Conservation (phyloP, 768 basidiomycete species). For the Fomitopsis serialis region DNA sequence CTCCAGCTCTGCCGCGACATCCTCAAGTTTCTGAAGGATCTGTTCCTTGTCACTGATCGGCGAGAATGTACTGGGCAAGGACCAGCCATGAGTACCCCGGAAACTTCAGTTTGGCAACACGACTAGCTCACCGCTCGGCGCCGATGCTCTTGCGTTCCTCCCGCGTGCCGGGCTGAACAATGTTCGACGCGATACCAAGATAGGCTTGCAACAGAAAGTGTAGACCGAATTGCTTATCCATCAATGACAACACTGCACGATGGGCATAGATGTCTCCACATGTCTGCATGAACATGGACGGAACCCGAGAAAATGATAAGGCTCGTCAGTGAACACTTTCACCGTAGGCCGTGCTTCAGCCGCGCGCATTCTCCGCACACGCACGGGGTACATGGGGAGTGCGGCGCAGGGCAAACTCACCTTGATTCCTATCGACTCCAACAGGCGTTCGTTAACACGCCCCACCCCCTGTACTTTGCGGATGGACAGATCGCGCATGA, state of each 20-base stretch:
- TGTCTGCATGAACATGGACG: constrained; percentile 38
- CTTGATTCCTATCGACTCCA: constrained; percentile 85
- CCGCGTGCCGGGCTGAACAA: constrained; percentile 67
- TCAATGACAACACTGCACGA: constrained; percentile 66
- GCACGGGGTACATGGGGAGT: neutral
- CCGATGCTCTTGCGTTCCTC: constrained; percentile 92
- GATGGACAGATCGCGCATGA: constrained; percentile 80
- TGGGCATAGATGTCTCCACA: constrained; percentile 86
- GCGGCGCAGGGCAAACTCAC: constrained; percentile 29
- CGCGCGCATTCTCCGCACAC: neutral
- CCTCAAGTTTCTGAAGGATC: constrained; percentile 73
- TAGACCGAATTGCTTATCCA: constrained; percentile 87
- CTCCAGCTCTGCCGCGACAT: constrained; percentile 77
- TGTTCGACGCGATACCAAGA: constrained; percentile 83
- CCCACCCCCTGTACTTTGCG: constrained; percentile 89
- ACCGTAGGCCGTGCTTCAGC: too few relatives aligned
- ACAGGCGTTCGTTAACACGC: constrained; percentile 80
- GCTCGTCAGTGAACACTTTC: neutral
- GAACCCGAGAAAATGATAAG: neutral
- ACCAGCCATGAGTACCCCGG: neutral
- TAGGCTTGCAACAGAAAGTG: constrained; percentile 70
- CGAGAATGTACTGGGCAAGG: constrained; percentile 65
- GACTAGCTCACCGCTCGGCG: constrained; percentile 60
- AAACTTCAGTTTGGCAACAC: neutral
- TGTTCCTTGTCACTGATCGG: constrained; percentile 57